These are phyloP conservation scores for Ophiocytium majus DNA, from an alignment of 352 stramenopile species.

Conservation along the genomic window DNA sequence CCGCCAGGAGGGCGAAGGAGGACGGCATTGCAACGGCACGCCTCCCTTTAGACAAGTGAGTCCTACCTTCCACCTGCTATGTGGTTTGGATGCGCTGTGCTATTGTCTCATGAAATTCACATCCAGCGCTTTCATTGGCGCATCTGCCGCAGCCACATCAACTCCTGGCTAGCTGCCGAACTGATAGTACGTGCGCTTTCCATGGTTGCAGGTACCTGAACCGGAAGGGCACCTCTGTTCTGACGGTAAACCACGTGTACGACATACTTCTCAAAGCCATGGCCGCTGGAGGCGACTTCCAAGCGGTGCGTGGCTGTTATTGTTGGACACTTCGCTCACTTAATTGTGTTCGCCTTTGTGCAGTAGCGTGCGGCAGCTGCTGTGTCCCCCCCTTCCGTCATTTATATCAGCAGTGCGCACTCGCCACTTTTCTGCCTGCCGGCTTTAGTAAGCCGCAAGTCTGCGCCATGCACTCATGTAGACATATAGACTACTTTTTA, in stretches of 20 bases:
- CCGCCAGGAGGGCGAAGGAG: not conserved
- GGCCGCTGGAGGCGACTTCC: not conserved
- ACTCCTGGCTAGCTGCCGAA: not conserved
- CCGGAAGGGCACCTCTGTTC: not conserved
- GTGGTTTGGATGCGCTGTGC: not conserved
- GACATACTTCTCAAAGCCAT: slow-evolving; percentile 2
- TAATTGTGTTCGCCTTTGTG: not conserved
- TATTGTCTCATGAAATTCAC: not conserved
- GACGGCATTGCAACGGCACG: not conserved
- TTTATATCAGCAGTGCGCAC: too few species aligned
- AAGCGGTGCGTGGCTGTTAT: not conserved
- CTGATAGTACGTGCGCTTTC: not conserved
- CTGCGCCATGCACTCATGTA: too few species aligned
- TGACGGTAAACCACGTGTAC: slow-evolving; percentile 18
- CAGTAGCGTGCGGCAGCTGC: not conserved
- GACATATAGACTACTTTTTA: too few species aligned
- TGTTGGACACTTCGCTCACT: too few species aligned
- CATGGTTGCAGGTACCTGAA: slow-evolving; percentile 11
- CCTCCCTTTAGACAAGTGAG: slow-evolving; percentile 21
- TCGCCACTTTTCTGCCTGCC: too few species aligned
- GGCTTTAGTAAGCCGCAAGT: too few species aligned
- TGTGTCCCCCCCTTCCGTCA: too few species aligned
- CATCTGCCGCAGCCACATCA: too few species aligned
- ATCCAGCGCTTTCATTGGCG: too few species aligned
- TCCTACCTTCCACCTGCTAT: not conserved